Evolutionary conservation across 148 eudicot species (phyloP), one percentile per base, ranked within the genome.

Genomic region (Rhododendron kiyosumense): DNA sequence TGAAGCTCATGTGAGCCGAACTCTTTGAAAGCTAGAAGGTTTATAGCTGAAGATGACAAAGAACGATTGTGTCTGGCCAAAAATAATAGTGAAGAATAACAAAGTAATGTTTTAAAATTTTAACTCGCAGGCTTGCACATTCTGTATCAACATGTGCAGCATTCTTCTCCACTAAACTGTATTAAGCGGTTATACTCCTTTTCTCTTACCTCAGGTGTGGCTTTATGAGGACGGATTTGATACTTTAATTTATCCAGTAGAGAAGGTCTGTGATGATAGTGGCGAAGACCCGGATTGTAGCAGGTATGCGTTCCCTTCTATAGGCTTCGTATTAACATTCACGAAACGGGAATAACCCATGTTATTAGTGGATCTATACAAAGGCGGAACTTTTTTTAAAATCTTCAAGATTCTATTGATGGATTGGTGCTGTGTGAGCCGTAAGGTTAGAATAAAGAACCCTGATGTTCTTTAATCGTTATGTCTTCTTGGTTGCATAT

Each of bases 201-300:
- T 81, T 71, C 85, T 79, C 75, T 45, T 45, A 13, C 85, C 87
- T 78, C 93, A 97, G 99, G 98, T 97, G 82, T 97, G 99, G 99
- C 89, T 94, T 78, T 87, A 93, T 82, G 88, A 89, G 22, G 51
- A 89, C 67, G 96, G 90, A 52, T 89, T 90, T 86, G 95, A 88
- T 86, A 93, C 90, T 86, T 89, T 94, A 38, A 32, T 90, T 74
- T 95, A 93, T 83, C 73, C 89, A 46, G 93, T 89, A 63, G 98
- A 97, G 87, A 93, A 93, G 92, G 88, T 91, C 43, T 97, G 99
- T 82, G 99, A 97, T 92, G 90, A 75, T 77, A 93, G 96, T 83
- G 98, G 99, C 63, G 98, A 97, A 90, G 98, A 97, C 91, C 94
- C 98, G 26, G 76, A 90, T 82, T 97, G 99, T 90, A 97, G 99